phyloP scores from a whole-genome alignment of 805 yeast genomes.

The Ascoidea asiatica region DNA sequence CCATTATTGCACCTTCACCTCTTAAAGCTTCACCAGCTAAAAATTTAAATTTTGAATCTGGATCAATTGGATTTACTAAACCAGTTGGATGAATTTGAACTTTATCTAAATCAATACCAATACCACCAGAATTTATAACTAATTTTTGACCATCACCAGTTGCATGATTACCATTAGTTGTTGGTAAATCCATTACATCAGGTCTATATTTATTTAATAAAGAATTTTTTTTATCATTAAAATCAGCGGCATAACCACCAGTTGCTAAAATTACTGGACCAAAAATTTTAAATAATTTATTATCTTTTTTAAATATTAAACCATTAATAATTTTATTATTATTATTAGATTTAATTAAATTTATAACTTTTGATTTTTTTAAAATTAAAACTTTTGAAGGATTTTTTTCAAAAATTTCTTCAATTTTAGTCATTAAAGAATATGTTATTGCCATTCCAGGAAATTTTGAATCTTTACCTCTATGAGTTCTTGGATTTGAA shows the following conservation, averaged over 20 bases:
- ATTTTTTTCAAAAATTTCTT: constrained; percentile 27
- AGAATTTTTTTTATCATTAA: constrained; percentile 30
- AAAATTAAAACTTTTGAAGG: constrained; percentile 27
- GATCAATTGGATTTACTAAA: constrained; percentile 39
- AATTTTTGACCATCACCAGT: constrained; percentile 53
- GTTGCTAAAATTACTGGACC: constrained; percentile 54
- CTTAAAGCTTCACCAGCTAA: constrained; percentile 55
- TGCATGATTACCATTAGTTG: constrained; percentile 49
- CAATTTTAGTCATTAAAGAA: constrained; percentile 34
- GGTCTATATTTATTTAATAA: constrained; percentile 43
- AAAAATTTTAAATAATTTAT: constrained; percentile 7
- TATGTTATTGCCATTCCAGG: constrained; percentile 59
- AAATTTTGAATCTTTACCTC: constrained; percentile 54
- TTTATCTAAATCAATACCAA: constrained; percentile 48
- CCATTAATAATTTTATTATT: constrained; percentile 10
- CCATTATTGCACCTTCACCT: constrained; percentile 52
- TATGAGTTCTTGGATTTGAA: constrained; percentile 66
- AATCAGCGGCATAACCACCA: constrained; percentile 60
- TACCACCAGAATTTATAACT: constrained; percentile 35
- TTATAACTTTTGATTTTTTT: constrained; percentile 29
- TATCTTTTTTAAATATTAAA: constrained; percentile 7
- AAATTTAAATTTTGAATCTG: constrained; percentile 33
- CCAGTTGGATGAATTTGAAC: constrained; percentile 64
- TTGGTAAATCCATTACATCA: constrained; percentile 39
- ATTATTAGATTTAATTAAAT: constrained; percentile 21